Base-by-base conservation (phyloP, 768 basidiomycete genomes). In the Saitozyma podzolica region DNA sequence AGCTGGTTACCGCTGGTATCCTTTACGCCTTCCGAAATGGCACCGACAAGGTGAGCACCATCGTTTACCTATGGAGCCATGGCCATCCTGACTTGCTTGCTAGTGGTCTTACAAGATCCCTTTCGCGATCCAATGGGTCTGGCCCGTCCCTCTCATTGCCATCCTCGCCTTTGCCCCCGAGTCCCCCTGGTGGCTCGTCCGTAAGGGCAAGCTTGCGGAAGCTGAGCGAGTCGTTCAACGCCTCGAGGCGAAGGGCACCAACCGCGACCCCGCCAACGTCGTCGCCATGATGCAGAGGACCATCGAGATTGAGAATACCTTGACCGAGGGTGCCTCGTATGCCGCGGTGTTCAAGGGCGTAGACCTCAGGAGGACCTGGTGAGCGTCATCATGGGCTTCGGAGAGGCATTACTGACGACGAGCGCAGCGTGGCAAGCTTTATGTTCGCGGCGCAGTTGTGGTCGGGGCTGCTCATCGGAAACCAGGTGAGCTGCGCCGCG, bases 221-320 rank as follows among this genome's bases (percentile, higher is more conserved):
- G 45, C 45, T 17, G 50, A 55, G 29, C 19, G 39, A 8, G 42
- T 61, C 39, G 20, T 72, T 41, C 16, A 20, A 29, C 61, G 64
- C 9, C 63, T 70, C 8, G 40, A 49, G 14, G 63, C 62, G 53
- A 54, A 57, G 40, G 64, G 69, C 7, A 37, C 56, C 39, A 72
- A 80, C 37, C 67, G 71, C 42, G 55, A 69, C n/a, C 52, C 60
- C 41, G 65, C 67, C 45, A 65, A 70, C 45, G 65, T 63, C 9
- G 72, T 80, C 9, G 77, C 77, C 17, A 74, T 80, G 73, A 78
- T 79, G 74, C 47, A 66, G 8, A 76, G 78, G 62, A 78, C 79
- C 39, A 77, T 68, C 61, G 75, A 73, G 56, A 40, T 80, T 29
- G 80, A 81, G 64, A 68, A 64, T 56, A 69, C 67, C 54, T 29